Percentiles rank a stretch among this genome's conserved stretches.
These are phyloP conservation scores for Onygenales sp. DNA, from an alignment of 2,329 filamentous ascomycete genomes.

Conservation along the genomic window DNA sequence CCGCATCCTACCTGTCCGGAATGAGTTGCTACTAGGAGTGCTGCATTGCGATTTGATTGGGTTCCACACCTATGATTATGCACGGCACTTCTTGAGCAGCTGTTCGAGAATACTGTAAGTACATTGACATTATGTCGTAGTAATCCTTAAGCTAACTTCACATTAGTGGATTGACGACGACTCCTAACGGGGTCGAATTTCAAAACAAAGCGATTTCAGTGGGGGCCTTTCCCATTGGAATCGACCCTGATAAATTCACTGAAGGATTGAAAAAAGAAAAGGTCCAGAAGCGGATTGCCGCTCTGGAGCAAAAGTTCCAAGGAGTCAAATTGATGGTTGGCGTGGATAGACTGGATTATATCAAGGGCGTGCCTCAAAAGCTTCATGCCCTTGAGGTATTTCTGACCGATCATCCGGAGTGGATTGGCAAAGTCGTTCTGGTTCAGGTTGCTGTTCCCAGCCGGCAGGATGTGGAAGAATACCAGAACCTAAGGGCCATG, in stretches of 20 bases:
- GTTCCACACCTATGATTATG: conserved; percentile 98
- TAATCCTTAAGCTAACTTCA: background rate
- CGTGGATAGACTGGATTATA: conserved; percentile 94
- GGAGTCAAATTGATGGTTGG: conserved; percentile 95
- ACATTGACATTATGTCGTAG: conserved; percentile 8
- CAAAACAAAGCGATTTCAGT: conserved; percentile 81
- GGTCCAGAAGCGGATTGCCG: conserved; percentile 78
- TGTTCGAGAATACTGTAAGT: conserved; percentile 82
- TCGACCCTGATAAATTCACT: conserved; percentile 93
- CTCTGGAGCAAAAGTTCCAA: conserved; percentile 81
- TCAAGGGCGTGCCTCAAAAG: conserved; percentile 97
- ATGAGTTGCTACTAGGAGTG: conserved; percentile 76
- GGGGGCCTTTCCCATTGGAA: conserved; percentile 93
- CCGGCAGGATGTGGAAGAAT: conserved; percentile 92
- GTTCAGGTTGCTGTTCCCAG: conserved; percentile 94
- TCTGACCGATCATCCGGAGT: conserved; percentile 91
- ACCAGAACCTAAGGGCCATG: conserved; percentile 88
- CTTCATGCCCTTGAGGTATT: conserved; percentile 94
- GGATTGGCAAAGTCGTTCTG: conserved; percentile 94
- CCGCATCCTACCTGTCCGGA: conserved; percentile 84
- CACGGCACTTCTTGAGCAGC: conserved; percentile 91
- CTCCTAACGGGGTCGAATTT: conserved; percentile 87
- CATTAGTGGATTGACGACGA: conserved; percentile 50
- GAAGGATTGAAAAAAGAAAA: conserved; percentile 77
- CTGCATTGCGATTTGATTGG: conserved; percentile 92